A percentile compares a stretch with the other conserved stretches of the same genome.
Conservation (phyloP, 2,329 filamentous ascomycete species). For the Xylariomycetidae sp. region DNA sequence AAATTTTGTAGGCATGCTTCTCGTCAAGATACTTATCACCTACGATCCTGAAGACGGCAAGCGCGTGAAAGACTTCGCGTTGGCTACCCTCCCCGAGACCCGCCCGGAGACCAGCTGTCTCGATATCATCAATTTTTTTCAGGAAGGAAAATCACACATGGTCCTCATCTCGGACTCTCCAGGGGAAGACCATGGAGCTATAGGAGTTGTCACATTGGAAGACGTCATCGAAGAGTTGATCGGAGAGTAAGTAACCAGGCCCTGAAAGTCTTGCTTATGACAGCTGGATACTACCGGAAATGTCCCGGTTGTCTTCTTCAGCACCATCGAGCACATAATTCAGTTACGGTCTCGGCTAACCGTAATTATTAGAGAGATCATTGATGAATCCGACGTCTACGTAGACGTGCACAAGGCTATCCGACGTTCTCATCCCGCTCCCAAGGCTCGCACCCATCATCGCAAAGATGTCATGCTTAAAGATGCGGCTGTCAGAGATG, state of each 20-base stretch:
- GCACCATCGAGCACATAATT: too few relatives aligned
- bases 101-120: constrained; percentile 92
- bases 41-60: constrained; percentile 94
- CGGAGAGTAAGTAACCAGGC: constrained; percentile 68
- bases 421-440: constrained; percentile 78
- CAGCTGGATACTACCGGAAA: too few relatives aligned
- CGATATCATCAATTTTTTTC: constrained; percentile 99
- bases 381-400: constrained; percentile 97
- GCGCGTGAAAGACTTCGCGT: constrained; percentile 80
- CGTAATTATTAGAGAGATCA: constrained; percentile 66
- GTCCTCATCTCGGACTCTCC: constrained; percentile 87
- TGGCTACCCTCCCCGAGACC: constrained; percentile 93
- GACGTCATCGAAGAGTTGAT: constrained; percentile 99
- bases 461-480: constrained; percentile 32
- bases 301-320: too few relatives aligned
- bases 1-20: constrained; percentile 95
- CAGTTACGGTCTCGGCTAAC: constrained; percentile 4
- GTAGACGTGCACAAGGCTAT: constrained; percentile 98
- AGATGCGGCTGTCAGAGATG: constrained; percentile 23
- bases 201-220: constrained; percentile 92
- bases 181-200: constrained; percentile 83
- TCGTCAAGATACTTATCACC: constrained; percentile 98
- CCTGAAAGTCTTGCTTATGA: constrained; percentile 2
- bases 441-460: constrained; percentile 62
- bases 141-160: constrained; percentile 99